Evolutionary conservation across 2,329 filamentous ascomycete genomes (phyloP), one percentile per base, ranked within the genome.

Genomic region (Aaosphaeria arxii): DNA sequence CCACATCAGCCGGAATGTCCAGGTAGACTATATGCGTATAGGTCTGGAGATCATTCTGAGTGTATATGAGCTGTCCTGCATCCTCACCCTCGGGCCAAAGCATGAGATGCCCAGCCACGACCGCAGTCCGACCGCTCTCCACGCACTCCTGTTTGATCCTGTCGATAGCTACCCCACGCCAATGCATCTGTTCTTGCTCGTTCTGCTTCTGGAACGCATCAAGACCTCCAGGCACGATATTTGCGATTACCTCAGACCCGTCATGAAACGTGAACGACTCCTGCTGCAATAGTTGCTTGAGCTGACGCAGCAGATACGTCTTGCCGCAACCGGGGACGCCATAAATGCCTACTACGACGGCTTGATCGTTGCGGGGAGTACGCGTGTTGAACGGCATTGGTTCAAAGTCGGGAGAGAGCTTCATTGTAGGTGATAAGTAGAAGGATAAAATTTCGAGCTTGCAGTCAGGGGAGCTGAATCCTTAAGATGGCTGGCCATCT

Each of bases 11-110:
- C 1, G 69, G 54, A 1, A 73, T 56, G 40, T 79, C 63, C 30
- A 86, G 56, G 55, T 86, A 85, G 9, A 86, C 40, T 11, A 87
- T 79, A 53, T 86, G 81, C 0, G 80, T 82, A 58, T 74, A 86
- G 0, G 62, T 71, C 0, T 68, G 40, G 4, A 75, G 43, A 47
- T 86, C 82, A 6, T 56, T 64, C 2, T 62, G 7, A 0, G 78
- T 84, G 44, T 63, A 72, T 0, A 80, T 72, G 11, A 29, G 1
- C 3, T 45, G 46, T 31, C 11, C 7, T 3, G 28, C 35, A 5
- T 59, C 49, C 0, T 71, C 56, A 1, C 59, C 59, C 29, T 77
- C 70, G 0, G 50, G 4, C 78, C 79, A 83, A 53, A 85, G 78
- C 68, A 77, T 78, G 57, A 71, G 77, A 57, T 86, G 80, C 0